A percentile compares a stretch with the other conserved stretches of the same genome.
Evolutionary conservation across 306 rosid species (phyloP).

Genomic region (Benincasa hispida): DNA sequence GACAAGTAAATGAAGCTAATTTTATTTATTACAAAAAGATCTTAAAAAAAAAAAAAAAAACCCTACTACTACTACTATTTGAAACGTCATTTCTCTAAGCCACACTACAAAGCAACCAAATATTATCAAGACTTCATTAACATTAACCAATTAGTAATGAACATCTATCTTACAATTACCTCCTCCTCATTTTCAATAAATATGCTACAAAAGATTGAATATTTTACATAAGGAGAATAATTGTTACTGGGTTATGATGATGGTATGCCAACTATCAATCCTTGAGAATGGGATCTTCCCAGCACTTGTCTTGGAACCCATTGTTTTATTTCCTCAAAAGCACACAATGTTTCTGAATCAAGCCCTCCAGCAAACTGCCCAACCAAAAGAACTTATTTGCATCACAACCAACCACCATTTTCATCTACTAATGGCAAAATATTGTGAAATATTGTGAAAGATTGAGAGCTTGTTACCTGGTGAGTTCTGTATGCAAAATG

Average conservation of each 20-base stretch:
- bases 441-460: neutral
- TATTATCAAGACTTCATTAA: too few relatives aligned
- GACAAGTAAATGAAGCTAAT: too few relatives aligned
- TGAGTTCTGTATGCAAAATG: conserved; percentile 79
- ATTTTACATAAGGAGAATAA: neutral
- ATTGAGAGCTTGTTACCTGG: conserved; percentile 39
- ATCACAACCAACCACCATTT: neutral
- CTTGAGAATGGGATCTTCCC: conserved; percentile 25
- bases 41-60: too few relatives aligned
- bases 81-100: too few relatives aligned
- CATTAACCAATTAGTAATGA: too few relatives aligned
- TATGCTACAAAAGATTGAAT: too few relatives aligned
- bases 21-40: too few relatives aligned
- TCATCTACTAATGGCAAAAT: neutral
- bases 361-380: conserved; percentile 89
- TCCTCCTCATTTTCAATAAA: too few relatives aligned
- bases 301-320: conserved; percentile 37
- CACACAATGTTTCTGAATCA: conserved; percentile 76
- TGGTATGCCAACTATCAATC: conserved; percentile 2
- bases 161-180: too few relatives aligned
- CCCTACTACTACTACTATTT: too few relatives aligned
- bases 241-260: neutral
- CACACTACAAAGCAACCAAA: too few relatives aligned
- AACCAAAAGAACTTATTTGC: neutral
- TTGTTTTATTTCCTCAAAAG: conserved; percentile 72